A percentile compares a stretch with the other conserved stretches of the same genome.
Conservation (phyloP, 148 eudicot genomes). For the Euryodendron excelsum region DNA sequence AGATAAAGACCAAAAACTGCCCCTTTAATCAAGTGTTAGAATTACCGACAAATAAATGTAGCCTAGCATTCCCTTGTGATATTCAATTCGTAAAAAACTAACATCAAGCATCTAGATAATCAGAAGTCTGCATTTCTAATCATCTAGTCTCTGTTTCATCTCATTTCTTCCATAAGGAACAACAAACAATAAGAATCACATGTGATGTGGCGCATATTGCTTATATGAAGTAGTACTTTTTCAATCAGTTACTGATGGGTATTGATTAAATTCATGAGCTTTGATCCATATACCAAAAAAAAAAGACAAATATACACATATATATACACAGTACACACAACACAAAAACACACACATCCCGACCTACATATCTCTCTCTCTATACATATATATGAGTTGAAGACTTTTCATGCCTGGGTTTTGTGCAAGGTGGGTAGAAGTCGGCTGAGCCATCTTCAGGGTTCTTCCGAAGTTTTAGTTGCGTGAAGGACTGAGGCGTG, state of each 20-base stretch:
- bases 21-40: too few relatives aligned
- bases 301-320: background rate
- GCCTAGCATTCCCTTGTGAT: too few relatives aligned
- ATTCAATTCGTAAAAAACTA: too few relatives aligned
- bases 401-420: conserved; percentile 17
- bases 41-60: too few relatives aligned
- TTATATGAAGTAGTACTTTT: too few relatives aligned
- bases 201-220: too few relatives aligned
- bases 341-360: background rate
- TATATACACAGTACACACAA: too few relatives aligned
- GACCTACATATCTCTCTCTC: too few relatives aligned
- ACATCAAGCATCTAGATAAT: too few relatives aligned
- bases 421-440: conserved; percentile 14
- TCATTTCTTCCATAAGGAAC: background rate
- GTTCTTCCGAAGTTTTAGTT: background rate
- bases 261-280: too few relatives aligned
- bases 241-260: too few relatives aligned
- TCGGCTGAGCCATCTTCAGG: conserved; percentile 19
- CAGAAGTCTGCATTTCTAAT: background rate
- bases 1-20: background rate
- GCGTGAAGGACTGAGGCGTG: conserved; percentile 10
- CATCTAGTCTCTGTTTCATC: background rate
- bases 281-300: too few relatives aligned
- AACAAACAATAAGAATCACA: background rate
- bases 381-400: background rate